Conservation (phyloP, 1,139 yeast genomes). For the Suhomyces ambrosiae region DNA sequence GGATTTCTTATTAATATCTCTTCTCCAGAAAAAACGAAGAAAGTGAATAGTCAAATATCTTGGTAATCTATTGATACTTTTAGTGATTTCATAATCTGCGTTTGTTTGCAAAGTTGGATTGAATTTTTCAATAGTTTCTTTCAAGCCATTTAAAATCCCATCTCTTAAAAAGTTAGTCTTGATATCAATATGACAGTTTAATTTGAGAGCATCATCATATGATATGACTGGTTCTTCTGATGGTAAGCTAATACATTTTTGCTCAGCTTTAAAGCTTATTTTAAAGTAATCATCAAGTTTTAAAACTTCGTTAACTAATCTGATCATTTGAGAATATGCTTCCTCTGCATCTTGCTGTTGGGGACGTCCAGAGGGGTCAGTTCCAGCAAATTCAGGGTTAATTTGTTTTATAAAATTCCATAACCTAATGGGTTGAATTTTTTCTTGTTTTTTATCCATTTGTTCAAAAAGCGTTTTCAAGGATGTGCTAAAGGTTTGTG, state of each 20-base stretch:
- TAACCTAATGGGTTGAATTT: constrained; percentile 54
- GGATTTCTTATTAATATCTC: constrained; percentile 86
- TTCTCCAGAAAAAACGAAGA: constrained; percentile 94
- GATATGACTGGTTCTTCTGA: constrained; percentile 54
- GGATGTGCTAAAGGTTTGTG: constrained; percentile 35
- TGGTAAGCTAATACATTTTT: constrained; percentile 60
- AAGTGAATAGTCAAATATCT: constrained; percentile 87
- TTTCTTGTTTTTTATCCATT: constrained; percentile 50
- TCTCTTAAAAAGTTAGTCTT: constrained; percentile 86
- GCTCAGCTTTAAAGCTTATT: constrained; percentile 61
- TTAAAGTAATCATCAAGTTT: constrained; percentile 60
- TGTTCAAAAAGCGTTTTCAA: constrained; percentile 48
- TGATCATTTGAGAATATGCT: constrained; percentile 78
- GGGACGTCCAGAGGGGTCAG: constrained; percentile 65
- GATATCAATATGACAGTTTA: constrained; percentile 86
- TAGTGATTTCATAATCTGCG: constrained; percentile 68
- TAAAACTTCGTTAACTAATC: constrained; percentile 52
- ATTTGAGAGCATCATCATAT: constrained; percentile 62
- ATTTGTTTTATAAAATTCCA: constrained; percentile 61
- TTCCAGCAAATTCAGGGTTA: constrained; percentile 90
- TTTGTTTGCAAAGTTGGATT: constrained; percentile 70
- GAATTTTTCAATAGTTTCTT: constrained; percentile 76
- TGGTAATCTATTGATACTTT: constrained; percentile 79
- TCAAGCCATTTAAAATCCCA: constrained; percentile 75
- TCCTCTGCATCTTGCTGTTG: constrained; percentile 99